These are phyloP conservation scores for Ophiostoma novo-ulmi DNA, from an alignment of 2,329 filamentous ascomycete species.

Conservation along the genomic window DNA sequence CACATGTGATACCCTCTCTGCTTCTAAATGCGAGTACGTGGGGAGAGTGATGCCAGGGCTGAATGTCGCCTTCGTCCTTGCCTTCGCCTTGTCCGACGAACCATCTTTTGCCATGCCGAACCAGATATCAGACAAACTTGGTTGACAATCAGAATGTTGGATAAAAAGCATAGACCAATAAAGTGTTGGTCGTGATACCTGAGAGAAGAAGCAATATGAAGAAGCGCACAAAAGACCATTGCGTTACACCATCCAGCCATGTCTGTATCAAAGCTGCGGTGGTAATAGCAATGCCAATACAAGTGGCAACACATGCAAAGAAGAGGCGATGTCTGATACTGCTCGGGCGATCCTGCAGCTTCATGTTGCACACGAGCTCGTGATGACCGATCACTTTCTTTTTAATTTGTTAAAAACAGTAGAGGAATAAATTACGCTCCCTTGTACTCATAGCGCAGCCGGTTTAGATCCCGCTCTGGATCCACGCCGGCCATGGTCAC, in stretches of 20 bases:
- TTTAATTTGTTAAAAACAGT: neutral
- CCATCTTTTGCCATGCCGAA: neutral
- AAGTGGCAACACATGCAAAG: neutral
- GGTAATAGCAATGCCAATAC: neutral
- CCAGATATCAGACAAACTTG: neutral
- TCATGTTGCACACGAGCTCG: neutral
- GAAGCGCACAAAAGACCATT: neutral
- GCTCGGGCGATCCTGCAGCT: neutral
- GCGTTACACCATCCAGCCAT: neutral
- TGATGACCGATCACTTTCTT: neutral
- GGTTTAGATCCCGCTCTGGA: slow-evolving; percentile 58
- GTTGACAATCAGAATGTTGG: neutral
- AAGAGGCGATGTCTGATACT: neutral
- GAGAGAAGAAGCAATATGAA: neutral
- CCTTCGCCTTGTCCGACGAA: neutral
- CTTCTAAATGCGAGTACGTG: neutral
- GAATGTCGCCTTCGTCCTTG: neutral
- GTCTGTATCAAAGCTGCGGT: neutral
- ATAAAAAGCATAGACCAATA: neutral
- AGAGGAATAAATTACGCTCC: slow-evolving; percentile 46
- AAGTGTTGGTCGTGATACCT: neutral
- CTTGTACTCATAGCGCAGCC: slow-evolving; percentile 61
- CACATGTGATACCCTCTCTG: neutral
- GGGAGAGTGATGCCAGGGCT: neutral
- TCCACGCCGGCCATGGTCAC: slow-evolving; percentile 64